phyloP scores from a whole-genome alignment of 225 moss, liverwort and hornwort species.

The Climacium dendroides region DNA sequence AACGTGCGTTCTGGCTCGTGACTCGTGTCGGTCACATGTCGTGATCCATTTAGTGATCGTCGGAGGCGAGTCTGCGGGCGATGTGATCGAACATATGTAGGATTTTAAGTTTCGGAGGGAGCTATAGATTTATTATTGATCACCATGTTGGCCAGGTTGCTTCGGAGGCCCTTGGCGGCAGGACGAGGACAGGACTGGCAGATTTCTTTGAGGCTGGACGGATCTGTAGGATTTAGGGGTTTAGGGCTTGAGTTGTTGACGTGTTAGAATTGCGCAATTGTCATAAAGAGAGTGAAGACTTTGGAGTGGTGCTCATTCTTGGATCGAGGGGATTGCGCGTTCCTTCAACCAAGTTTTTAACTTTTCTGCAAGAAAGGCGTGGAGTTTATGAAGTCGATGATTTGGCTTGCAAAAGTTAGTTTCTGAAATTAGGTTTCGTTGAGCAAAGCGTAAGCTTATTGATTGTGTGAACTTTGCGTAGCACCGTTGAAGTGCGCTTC shows the following conservation, averaged over 20 bases:
- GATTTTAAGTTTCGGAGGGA: not conserved
- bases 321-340: not conserved
- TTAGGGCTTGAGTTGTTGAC: not conserved
- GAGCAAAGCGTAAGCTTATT: not conserved
- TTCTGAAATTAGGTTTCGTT: not conserved
- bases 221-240: not conserved
- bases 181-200: constrained; percentile 3
- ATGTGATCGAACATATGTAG: not conserved
- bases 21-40: not conserved
- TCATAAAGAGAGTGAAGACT: not conserved
- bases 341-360: not conserved
- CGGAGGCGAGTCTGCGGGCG: not conserved
- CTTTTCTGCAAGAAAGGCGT: not conserved
- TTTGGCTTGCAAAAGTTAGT: not conserved
- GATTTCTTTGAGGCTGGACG: constrained; percentile 24
- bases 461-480: not conserved
- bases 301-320: not conserved
- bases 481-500: not conserved
- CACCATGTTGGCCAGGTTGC: constrained; percentile 1
- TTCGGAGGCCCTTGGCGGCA: not conserved
- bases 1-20: not conserved
- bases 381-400: not conserved
- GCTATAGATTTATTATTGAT: not conserved
- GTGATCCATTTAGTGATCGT: not conserved
- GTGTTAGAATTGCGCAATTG: not conserved